These are phyloP conservation scores for Sphagnum magellanicum DNA, from an alignment of 228 moss, liverwort and hornwort genomes.

Conservation along the genomic window DNA sequence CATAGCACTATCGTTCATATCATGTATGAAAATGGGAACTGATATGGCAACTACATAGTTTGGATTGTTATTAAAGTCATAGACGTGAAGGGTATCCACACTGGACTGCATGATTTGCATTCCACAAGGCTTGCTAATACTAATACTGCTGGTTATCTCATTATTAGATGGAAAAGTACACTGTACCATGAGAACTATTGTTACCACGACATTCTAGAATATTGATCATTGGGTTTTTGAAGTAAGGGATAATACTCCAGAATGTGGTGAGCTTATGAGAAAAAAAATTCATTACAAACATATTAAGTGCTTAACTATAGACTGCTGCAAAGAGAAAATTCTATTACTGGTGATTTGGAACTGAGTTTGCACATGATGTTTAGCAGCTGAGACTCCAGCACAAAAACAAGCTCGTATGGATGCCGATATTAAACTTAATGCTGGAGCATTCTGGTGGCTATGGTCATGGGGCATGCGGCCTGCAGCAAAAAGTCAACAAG, in stretches of 20 bases:
- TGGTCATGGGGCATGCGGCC: slow-evolving; percentile 74
- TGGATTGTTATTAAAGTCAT: neutral
- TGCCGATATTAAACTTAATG: slow-evolving; percentile 72
- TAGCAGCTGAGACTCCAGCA: slow-evolving; percentile 53
- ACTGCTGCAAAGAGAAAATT: too few relatives aligned
- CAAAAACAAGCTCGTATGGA: slow-evolving; percentile 74
- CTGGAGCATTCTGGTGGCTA: slow-evolving; percentile 82
- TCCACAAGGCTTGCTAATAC: neutral
- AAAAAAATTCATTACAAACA: too few relatives aligned
- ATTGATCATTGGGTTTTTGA: too few relatives aligned
- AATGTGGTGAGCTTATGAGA: too few relatives aligned
- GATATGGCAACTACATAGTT: neutral
- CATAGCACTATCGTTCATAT: neutral
- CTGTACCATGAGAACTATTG: too few relatives aligned
- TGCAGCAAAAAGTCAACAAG: slow-evolving; percentile 14
- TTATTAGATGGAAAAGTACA: too few relatives aligned
- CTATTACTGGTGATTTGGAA: too few relatives aligned
- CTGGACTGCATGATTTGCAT: neutral
- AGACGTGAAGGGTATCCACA: neutral
- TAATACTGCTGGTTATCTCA: too few relatives aligned
- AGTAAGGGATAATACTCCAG: too few relatives aligned
- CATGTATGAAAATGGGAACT: neutral
- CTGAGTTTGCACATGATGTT: too few relatives aligned
- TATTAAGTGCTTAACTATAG: too few relatives aligned
- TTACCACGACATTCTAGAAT: too few relatives aligned